Conservation (phyloP, 2,329 filamentous ascomycete species). For the Proliferodiscus dingleyae region DNA sequence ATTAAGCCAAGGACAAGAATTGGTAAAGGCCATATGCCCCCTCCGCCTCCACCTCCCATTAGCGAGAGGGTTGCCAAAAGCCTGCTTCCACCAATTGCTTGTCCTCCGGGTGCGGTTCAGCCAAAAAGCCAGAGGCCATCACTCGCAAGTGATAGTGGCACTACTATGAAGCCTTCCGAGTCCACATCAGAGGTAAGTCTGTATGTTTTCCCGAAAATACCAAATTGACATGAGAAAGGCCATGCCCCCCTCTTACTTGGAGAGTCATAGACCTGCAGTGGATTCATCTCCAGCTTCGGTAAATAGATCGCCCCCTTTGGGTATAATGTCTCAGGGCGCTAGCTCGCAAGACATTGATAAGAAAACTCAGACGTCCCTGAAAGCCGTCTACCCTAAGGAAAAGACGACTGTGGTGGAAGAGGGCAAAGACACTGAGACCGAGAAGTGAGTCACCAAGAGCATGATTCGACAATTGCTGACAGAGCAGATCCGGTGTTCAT, state of each 20-base stretch:
- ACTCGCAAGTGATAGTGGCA: neutral
- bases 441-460: constrained; percentile 2
- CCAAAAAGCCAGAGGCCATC: neutral
- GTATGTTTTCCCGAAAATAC: neutral
- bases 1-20: neutral
- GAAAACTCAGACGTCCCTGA: neutral
- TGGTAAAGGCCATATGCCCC: neutral
- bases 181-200: neutral
- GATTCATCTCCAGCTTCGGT: neutral
- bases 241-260: constrained; percentile 11
- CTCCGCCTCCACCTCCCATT: too few species aligned
- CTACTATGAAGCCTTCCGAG: neutral
- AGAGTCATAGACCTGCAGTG: constrained; percentile 4
- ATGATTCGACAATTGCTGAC: constrained; percentile 7
- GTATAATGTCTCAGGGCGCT: neutral
- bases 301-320: constrained; percentile 1
- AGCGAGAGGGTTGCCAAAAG: too few species aligned
- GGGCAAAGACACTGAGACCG: constrained; percentile 1
- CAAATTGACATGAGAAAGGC: neutral
- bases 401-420: neutral
- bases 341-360: neutral
- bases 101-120: neutral
- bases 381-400: neutral
- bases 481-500: constrained; percentile 9
- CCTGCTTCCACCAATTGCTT: neutral